A percentile compares a stretch with the other conserved stretches of the same genome.
Evolutionary conservation across 2,329 filamentous ascomycete species (phyloP).

Genomic region (Epichloe hybrida): DNA sequence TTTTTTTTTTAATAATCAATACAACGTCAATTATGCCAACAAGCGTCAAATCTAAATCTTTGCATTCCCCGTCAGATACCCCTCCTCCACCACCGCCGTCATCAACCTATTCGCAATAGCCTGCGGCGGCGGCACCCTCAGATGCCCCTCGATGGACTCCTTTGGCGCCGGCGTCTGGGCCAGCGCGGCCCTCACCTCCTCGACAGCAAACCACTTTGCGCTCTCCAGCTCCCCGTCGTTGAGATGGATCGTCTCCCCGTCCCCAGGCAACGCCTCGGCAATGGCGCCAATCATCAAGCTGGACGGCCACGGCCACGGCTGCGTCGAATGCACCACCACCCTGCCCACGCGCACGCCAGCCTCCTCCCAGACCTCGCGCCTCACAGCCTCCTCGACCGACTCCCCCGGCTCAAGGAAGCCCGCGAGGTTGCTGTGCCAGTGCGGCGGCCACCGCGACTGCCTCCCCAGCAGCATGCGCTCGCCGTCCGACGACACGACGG

Average conservation of each 20-base stretch:
- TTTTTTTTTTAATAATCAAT: too few species aligned
- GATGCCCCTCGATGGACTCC: conserved; percentile 55
- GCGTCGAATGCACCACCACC: conserved; percentile 70
- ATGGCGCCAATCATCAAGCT: conserved; percentile 82
- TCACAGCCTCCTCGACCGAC: conserved; percentile 71
- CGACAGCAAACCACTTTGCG: conserved; percentile 76
- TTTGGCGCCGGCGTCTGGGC: conserved; percentile 47
- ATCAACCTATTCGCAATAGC: conserved; percentile 91
- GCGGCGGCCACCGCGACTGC: conserved; percentile 65
- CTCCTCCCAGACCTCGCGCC: conserved; percentile 79
- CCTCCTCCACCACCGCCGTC: conserved; percentile 59
- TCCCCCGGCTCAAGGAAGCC: conserved; percentile 83
- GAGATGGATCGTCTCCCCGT: conserved; percentile 66
- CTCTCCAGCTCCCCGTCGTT: conserved; percentile 87
- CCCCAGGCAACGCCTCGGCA: conserved; percentile 60
- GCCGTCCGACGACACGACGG: conserved; percentile 70
- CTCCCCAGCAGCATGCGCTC: conserved; percentile 71
- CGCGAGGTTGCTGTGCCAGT: conserved; percentile 83
- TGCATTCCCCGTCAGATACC: conserved; percentile 45
- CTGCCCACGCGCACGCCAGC: conserved; percentile 62
- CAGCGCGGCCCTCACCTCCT: conserved; percentile 68
- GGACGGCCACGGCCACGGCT: conserved; percentile 79
- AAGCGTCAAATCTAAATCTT: conserved; percentile 30
- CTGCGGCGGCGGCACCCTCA: conserved; percentile 71
- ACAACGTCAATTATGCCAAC: too few species aligned